phyloP scores from a whole-genome alignment of 192 early-diverging fungal genomes.

The Haplosporangium gracile region DNA sequence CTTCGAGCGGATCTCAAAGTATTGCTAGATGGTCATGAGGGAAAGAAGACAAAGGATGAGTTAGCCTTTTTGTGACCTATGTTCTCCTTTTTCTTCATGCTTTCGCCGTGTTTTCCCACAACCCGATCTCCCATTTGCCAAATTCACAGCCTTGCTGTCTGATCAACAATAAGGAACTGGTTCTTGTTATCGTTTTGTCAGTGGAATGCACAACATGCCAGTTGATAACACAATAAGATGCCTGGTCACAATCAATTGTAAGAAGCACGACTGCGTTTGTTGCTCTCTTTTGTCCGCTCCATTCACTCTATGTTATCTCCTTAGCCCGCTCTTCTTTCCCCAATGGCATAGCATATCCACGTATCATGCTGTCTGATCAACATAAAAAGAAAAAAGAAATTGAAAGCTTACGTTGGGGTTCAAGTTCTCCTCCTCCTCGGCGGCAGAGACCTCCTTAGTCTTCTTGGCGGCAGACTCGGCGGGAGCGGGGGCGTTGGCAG shows the following conservation, averaged over 20 bases:
- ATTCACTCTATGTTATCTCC: no score
- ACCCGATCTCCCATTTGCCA: no score
- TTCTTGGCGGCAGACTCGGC: slow-evolving; percentile 58
- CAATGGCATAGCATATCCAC: neutral
- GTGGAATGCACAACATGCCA: no score
- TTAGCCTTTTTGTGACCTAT: no score
- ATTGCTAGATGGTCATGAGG: slow-evolving; percentile 66
- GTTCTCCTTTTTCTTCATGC: neutral
- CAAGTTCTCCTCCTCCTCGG: slow-evolving; percentile 85
- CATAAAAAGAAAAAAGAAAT: neutral
- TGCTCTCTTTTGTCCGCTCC: no score
- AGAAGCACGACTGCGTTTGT: no score
- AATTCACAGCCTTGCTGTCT: no score
- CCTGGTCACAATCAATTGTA: no score
- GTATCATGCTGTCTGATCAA: neutral
- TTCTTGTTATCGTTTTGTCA: no score
- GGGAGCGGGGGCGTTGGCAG: slow-evolving; percentile 71
- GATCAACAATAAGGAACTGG: no score
- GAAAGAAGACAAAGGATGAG: neutral
- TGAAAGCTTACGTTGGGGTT: slow-evolving; percentile 81
- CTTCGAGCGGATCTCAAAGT: slow-evolving; percentile 98
- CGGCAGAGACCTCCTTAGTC: slow-evolving; percentile 65
- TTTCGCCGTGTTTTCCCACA: neutral
- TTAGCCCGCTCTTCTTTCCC: neutral
- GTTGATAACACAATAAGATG: no score